Percentiles rank a stretch among this genome's conserved stretches.
Evolutionary conservation across 2,329 filamentous ascomycete species (phyloP).

Genomic region (Xylaria sp.): DNA sequence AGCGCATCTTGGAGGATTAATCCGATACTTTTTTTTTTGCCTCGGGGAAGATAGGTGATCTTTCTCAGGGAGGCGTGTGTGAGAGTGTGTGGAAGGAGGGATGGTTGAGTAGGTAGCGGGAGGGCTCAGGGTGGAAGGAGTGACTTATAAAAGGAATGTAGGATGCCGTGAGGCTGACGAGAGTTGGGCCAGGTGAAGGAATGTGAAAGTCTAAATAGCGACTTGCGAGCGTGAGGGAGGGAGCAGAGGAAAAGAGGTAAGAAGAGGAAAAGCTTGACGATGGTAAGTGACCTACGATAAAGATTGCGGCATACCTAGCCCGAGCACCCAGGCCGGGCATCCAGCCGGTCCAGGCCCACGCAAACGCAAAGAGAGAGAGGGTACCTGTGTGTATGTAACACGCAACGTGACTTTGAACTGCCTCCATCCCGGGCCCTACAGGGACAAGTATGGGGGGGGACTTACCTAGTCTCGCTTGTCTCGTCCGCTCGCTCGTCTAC

Average conservation of each 20-base stretch:
- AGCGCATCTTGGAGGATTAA: conserved; percentile 55
- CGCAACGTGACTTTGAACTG: too few relatives aligned
- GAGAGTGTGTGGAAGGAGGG: conserved; percentile 7
- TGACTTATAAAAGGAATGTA: conserved; percentile 24
- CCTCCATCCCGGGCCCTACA: too few relatives aligned
- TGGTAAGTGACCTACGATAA: neutral
- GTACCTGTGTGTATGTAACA: too few relatives aligned
- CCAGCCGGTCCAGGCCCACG: too few relatives aligned
- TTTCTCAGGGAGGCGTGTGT: too few relatives aligned
- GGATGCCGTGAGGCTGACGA: conserved; percentile 19
- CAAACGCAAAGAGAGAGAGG: too few relatives aligned
- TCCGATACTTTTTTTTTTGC: too few relatives aligned
- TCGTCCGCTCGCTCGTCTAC: too few relatives aligned
- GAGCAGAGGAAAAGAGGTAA: neutral
- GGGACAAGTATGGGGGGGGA: too few relatives aligned
- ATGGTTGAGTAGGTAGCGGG: neutral
- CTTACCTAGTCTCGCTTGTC: too few relatives aligned
- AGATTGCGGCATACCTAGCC: neutral
- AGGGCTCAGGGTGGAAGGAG: conserved; percentile 13
- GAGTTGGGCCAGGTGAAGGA: conserved; percentile 18
- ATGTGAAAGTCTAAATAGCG: conserved; percentile 21
- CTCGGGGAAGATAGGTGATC: too few relatives aligned
- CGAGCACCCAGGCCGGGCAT: too few relatives aligned
- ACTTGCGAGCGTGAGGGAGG: conserved; percentile 14
- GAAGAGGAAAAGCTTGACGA: neutral